Conservation (phyloP, 306 rosid species). For the Luffa aegyptiaca region DNA sequence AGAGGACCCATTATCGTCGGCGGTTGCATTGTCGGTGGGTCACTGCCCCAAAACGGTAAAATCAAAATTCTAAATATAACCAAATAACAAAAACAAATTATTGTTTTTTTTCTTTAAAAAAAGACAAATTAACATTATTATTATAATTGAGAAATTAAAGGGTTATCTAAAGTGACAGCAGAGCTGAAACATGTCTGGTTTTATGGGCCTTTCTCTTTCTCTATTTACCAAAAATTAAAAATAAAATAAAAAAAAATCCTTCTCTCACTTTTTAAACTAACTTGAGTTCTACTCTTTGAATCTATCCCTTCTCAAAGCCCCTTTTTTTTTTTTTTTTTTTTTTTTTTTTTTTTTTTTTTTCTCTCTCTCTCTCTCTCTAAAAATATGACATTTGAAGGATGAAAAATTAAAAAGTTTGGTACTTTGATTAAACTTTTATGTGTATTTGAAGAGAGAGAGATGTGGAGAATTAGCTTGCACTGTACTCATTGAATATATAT, state of each 20-base stretch:
- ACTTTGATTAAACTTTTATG: background rate
- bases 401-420: background rate
- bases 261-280: background rate
- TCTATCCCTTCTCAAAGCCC: background rate
- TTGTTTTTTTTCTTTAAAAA: background rate
- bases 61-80: background rate
- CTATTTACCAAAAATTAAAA: background rate
- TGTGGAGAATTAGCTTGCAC: background rate
- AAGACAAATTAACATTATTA: background rate
- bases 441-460: background rate
- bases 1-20: background rate
- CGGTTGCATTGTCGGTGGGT: background rate
- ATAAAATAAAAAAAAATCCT: background rate
- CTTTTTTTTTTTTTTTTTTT: too few species aligned
- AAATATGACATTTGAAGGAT: background rate
- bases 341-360: too few species aligned
- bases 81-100: background rate
- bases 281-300: conserved; percentile 8
- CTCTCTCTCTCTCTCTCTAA: background rate
- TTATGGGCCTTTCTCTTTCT: background rate
- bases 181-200: background rate
- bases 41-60: background rate
- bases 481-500: conserved; percentile 2
- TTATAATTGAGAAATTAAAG: background rate
- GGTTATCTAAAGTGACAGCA: background rate